Evolutionary conservation across 345 rosid species (phyloP).

Genomic region (Heritiera littoralis): DNA sequence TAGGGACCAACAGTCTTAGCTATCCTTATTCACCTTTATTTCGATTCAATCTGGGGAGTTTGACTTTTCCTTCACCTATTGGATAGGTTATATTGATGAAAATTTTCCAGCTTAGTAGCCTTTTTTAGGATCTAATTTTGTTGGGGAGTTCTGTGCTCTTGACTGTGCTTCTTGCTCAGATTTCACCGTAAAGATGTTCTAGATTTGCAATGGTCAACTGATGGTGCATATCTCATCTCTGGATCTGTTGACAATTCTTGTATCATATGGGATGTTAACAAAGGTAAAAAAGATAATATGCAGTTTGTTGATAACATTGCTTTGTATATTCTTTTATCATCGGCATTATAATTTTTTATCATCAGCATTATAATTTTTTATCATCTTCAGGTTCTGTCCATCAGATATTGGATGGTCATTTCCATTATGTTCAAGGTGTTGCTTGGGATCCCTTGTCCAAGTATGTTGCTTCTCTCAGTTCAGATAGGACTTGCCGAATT

Average conservation of each 20-base stretch:
- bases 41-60: too few species aligned
- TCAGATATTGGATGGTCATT: conserved; percentile 87
- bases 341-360: conserved; percentile 20
- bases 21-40: background rate
- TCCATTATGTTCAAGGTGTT: conserved; percentile 98
- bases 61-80: too few species aligned
- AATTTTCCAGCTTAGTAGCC: too few species aligned
- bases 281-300: conserved; percentile 55
- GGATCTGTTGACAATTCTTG: conserved; percentile 99
- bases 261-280: conserved; percentile 90
- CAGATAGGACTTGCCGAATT: conserved; percentile 93
- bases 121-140: too few species aligned
- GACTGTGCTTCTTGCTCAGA: conserved; percentile 36
- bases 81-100: too few species aligned
- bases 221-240: conserved; percentile 72
- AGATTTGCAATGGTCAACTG: conserved; percentile 90
- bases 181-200: conserved; percentile 93
- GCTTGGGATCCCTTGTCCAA: conserved; percentile 93
- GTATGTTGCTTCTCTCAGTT: conserved; percentile 85
- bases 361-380: conserved; percentile 14
- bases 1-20: background rate
- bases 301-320: background rate
- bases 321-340: conserved; percentile 11
- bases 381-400: conserved; percentile 70
- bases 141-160: background rate